Percentiles rank a stretch among this genome's conserved stretches.
Evolutionary conservation across 2,329 filamentous ascomycete genomes (phyloP).

Genomic region (Davidsoniella virescens): DNA sequence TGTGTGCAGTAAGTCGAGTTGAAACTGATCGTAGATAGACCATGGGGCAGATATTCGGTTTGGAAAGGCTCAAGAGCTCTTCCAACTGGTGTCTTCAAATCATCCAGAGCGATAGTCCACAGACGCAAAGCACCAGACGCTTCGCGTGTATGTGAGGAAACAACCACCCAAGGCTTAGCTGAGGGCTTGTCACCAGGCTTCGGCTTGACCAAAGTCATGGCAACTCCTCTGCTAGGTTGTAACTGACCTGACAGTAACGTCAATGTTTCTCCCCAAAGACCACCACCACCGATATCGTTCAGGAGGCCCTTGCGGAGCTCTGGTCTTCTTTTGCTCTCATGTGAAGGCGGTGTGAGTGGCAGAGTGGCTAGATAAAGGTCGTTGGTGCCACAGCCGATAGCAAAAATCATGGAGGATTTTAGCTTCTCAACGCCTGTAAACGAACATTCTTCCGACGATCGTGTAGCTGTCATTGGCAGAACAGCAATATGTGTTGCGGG

Average conservation of each 20-base stretch:
- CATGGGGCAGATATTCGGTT: slow-evolving; percentile 38
- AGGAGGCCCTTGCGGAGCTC: slow-evolving; percentile 36
- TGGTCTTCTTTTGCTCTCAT: slow-evolving; percentile 38
- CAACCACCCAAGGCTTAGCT: slow-evolving; percentile 29
- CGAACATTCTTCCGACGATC: slow-evolving; percentile 30
- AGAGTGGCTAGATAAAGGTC: slow-evolving; percentile 41
- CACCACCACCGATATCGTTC: slow-evolving; percentile 38
- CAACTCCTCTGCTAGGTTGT: slow-evolving; percentile 36
- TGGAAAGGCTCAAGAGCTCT: slow-evolving; percentile 36
- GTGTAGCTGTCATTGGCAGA: slow-evolving; percentile 33
- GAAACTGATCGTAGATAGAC: slow-evolving; percentile 40
- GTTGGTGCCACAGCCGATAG: slow-evolving; percentile 40
- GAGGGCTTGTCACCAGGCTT: slow-evolving; percentile 21
- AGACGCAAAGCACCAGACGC: slow-evolving; percentile 41
- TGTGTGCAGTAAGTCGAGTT: slow-evolving; percentile 43
- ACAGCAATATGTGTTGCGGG: slow-evolving; percentile 40
- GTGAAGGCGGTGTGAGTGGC: slow-evolving; percentile 44
- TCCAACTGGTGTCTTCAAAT: slow-evolving; percentile 15
- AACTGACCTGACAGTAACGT: slow-evolving; percentile 36
- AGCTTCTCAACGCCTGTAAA: slow-evolving; percentile 32
- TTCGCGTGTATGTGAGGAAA: slow-evolving; percentile 43
- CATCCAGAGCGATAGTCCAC: slow-evolving; percentile 40
- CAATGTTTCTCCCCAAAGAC: slow-evolving; percentile 47
- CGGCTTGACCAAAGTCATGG: slow-evolving; percentile 34
- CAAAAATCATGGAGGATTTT: slow-evolving; percentile 43